These are phyloP conservation scores for Podospora anserina DNA, from an alignment of 495 filamentous ascomycete species.

Conservation along the genomic window DNA sequence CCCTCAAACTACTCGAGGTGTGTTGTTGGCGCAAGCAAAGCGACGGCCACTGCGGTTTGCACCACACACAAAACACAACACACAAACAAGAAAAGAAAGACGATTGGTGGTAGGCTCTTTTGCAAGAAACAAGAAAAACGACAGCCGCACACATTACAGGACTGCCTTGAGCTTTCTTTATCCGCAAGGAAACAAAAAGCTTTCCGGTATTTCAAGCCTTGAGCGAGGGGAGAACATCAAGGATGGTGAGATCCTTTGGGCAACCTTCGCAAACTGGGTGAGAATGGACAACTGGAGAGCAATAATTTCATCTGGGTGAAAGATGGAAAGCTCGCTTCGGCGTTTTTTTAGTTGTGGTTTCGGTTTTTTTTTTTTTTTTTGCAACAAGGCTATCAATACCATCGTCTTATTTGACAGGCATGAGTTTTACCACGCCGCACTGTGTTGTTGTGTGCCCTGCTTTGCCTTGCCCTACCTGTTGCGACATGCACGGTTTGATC, in stretches of 20 bases:
- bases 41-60: no score
- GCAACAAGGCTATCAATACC: not conserved
- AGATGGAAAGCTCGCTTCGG: not conserved
- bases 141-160: no score
- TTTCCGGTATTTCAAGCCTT: not conserved
- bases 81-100: no score
- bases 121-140: no score
- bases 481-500: not conserved
- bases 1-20: no score
- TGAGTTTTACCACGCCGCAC: not conserved
- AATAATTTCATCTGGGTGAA: not conserved
- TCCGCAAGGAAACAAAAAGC: not conserved
- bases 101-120: no score
- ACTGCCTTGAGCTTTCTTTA: not conserved
- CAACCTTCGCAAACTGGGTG: no score
- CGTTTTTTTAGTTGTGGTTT: not conserved
- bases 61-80: no score
- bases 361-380: not conserved
- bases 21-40: no score
- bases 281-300: no score
- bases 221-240: not conserved
- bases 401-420: not conserved
- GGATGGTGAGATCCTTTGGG: not conserved
- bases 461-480: not conserved
- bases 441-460: not conserved